Evolutionary conservation across 2,329 filamentous ascomycete genomes (phyloP), one percentile per base, ranked within the genome.

Genomic region (Hypoxylon sp.): DNA sequence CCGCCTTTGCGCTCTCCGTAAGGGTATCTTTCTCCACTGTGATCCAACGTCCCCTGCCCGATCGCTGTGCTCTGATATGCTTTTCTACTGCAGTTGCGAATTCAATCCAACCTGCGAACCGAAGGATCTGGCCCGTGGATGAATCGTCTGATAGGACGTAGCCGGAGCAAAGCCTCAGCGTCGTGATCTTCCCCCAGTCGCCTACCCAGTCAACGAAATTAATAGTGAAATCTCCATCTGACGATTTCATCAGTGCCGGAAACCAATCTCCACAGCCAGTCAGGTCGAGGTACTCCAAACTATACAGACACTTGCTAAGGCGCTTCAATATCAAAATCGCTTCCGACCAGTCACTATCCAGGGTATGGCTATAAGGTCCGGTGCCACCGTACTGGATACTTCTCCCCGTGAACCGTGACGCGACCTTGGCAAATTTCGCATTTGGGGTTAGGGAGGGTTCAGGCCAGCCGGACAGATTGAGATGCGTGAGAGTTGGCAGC

Each of bases 391-490:
- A 89, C 38, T 84, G 83, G 9, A 88, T 76, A 13, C 74, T 77
- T 30, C 73, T 79, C 28, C 81, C 85, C 0, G 76, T 76, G 32
- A 81, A 77, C 3, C 80, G 79, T 3, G 83, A 82, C 1, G 81
- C 76, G 1, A 89, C 77, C 1, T 83, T 82, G 0, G 85, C 78
- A 25, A 80, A 80, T 63, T 81, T 83, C 5, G 87, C 83, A 69
- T 86, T 85, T 7, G 86, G 85, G 1, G 86, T 87, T n/a, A 88
- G 77, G 14, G 82, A 83, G 1, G 89, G 89, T 53, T 84, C 82
- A 1, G 89, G 88, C 89, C 89, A 90, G 74, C 85, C 86, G 14
- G 87, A 87, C 5, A 90, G 81, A 69, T 84, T 88, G 43, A 90
- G 80, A 72, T 90, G 87, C 1, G 88, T 90, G 41, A 90, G 77